Conservation (phyloP, 441 rosid species). For the Francoa sonchifolia region DNA sequence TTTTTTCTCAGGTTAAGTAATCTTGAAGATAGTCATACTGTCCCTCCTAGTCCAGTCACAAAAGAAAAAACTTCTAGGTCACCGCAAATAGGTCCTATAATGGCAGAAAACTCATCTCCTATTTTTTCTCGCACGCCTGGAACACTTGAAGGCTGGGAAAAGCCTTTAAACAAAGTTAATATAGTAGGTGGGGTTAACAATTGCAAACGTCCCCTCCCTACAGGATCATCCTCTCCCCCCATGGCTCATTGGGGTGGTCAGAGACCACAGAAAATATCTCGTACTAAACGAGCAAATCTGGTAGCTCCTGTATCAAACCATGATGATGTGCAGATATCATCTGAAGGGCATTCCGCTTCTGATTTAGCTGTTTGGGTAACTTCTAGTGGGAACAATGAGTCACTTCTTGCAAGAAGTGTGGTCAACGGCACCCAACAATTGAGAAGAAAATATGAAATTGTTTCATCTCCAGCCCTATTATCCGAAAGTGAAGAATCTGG, state of each 20-base stretch:
- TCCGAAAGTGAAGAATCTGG: slow-evolving; percentile 91
- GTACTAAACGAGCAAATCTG: slow-evolving; percentile 73
- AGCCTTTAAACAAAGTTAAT: slow-evolving; percentile 30
- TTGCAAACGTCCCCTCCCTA: slow-evolving; percentile 32
- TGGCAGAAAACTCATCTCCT: slow-evolving; percentile 55
- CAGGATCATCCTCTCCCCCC: slow-evolving; percentile 62
- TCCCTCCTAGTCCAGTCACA: slow-evolving; percentile 34
- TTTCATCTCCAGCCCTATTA: slow-evolving; percentile 58
- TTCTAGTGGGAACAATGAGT: slow-evolving; percentile 37
- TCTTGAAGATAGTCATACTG: slow-evolving; percentile 41
- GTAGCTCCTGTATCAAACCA: slow-evolving; percentile 58
- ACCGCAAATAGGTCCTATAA: slow-evolving; percentile 53
- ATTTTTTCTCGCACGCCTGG: slow-evolving; percentile 44
- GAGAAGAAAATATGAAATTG: slow-evolving; percentile 54
- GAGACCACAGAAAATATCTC: slow-evolving; percentile 77
- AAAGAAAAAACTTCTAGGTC: slow-evolving; percentile 67
- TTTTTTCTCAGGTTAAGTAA: slow-evolving; percentile 36
- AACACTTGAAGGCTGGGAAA: slow-evolving; percentile 50
- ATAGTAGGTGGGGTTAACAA: slow-evolving; percentile 27
- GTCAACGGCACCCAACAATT: slow-evolving; percentile 36
- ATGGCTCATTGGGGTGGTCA: slow-evolving; percentile 96
- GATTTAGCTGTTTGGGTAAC: slow-evolving; percentile 48
- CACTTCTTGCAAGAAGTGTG: slow-evolving; percentile 26
- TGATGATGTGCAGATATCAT: slow-evolving; percentile 42
- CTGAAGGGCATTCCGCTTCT: slow-evolving; percentile 50